Base-by-base conservation (phyloP, 257 asterid species). In the Voacanga thouarsii region DNA sequence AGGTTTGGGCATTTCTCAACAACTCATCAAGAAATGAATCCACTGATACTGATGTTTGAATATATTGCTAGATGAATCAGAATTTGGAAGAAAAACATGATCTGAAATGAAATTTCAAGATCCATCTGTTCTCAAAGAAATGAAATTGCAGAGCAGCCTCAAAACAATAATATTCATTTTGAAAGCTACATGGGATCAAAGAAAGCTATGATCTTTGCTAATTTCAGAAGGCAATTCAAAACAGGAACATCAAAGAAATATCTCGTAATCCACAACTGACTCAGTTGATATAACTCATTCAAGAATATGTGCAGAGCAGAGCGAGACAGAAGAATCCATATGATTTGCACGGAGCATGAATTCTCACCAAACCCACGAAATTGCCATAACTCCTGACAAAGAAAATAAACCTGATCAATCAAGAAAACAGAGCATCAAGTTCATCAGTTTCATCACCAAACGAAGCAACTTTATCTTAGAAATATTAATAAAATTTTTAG, bases 11-110 rank as follows among this genome's bases (percentile, higher is more conserved):
- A 59, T 80, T 85, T 56, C 80, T 80, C 53, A 83, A 44, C 7
- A 84, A 28, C 66, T 83, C 90, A 85, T 86, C 89, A 63, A 88
- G 82, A 72, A 89, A 80, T 16, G 86, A 79, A 85, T 88, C 86
- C 6, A 75, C 63, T 60, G 91, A 81, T 28, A 80, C 33, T 28
- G 90, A 70, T 64, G 80, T 75, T 53, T 83, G 89, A 51, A 79
- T 45, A n/a, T n/a, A 60, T 83, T 84, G 64, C 82, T 79, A 2
- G 88, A 83, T 53, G 85, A 77, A 79, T 87, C 89, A 3, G 83
- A 84, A 68, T 81, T 84, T 0, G 83, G 84, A 45, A 57, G 60
- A 51, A 69, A 23, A 33, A 59, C 57, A 21, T 56, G 71, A 24
- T 75, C 84, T 56, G 89, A 79, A n/a, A n/a, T n/a, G n/a, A n/a